These are phyloP conservation scores for Alternaria gansuensis DNA, from an alignment of 2,329 filamentous ascomycete species.

Conservation along the genomic window DNA sequence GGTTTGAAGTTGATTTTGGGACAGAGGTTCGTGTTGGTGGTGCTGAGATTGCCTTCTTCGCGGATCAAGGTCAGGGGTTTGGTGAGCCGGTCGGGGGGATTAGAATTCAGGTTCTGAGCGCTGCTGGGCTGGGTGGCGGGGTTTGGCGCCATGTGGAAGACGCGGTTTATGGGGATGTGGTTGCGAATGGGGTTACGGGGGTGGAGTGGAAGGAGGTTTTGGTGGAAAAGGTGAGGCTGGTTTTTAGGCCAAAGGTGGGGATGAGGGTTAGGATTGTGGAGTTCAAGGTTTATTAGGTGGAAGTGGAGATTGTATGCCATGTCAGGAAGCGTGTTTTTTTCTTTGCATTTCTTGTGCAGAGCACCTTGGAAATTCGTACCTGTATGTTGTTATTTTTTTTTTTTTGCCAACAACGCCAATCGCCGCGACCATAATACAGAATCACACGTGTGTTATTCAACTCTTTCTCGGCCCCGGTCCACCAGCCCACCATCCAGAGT, in stretches of 20 bases:
- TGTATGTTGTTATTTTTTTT: too few relatives aligned
- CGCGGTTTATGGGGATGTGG: slow-evolving; percentile 28
- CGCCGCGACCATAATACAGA: too few relatives aligned
- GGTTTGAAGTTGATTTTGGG: slow-evolving; percentile 54
- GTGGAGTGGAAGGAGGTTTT: slow-evolving; percentile 41
- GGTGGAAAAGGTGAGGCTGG: slow-evolving; percentile 41
- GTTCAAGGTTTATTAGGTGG: slow-evolving; percentile 49
- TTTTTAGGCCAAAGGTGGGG: slow-evolving; percentile 46
- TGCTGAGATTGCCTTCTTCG: slow-evolving; percentile 53
- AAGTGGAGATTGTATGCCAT: too few relatives aligned
- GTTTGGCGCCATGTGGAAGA: slow-evolving; percentile 44
- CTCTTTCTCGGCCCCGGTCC: slow-evolving; percentile 32
- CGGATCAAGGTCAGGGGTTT: slow-evolving; percentile 40
- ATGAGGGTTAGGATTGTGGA: slow-evolving; percentile 51
- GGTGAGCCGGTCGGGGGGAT: slow-evolving; percentile 43
- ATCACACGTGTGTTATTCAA: neutral
- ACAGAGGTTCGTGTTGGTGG: slow-evolving; percentile 35
- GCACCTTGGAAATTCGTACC: too few relatives aligned
- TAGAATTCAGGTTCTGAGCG: slow-evolving; percentile 35
- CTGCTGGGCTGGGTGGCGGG: slow-evolving; percentile 16
- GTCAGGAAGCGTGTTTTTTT: too few relatives aligned
- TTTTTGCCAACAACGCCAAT: too few relatives aligned
- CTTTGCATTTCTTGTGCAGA: too few relatives aligned
- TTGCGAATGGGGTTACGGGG: slow-evolving; percentile 53
- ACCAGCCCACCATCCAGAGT: slow-evolving; percentile 51